phyloP scores from a whole-genome alignment of 257 asterid genomes.

The Sherardia arvensis region DNA sequence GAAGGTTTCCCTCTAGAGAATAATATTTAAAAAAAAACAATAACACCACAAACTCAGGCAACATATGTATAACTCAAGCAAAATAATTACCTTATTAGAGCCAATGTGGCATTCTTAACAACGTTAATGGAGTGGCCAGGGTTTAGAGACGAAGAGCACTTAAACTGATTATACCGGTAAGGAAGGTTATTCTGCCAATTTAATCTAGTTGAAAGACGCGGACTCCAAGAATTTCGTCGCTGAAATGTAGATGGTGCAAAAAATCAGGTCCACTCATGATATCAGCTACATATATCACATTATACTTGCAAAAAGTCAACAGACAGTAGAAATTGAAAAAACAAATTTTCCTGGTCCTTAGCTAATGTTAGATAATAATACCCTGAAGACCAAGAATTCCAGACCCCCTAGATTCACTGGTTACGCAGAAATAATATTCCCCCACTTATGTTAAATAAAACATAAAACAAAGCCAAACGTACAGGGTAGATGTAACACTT shows the following conservation, averaged over 20 bases:
- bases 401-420: background rate
- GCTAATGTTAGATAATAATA: background rate
- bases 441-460: background rate
- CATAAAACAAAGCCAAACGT: background rate
- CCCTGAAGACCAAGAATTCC: background rate
- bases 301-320: background rate
- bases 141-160: conserved; percentile 57
- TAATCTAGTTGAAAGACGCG: conserved; percentile 38
- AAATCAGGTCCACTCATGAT: conserved; percentile 1
- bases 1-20: background rate
- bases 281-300: background rate
- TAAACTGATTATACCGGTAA: conserved; percentile 31
- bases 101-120: conserved; percentile 50
- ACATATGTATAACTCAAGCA: background rate
- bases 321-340: background rate
- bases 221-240: conserved; percentile 51
- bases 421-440: background rate
- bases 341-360: background rate
- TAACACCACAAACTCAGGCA: background rate
- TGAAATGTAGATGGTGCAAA: conserved; percentile 29
- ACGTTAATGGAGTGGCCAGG: conserved; percentile 39
- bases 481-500: background rate
- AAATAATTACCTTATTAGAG: conserved; percentile 54
- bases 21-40: background rate
- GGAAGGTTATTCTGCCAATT: conserved; percentile 34